Evolutionary conservation across 805 yeast species (phyloP).

Genomic region (Wickerhamomyces bovis): DNA sequence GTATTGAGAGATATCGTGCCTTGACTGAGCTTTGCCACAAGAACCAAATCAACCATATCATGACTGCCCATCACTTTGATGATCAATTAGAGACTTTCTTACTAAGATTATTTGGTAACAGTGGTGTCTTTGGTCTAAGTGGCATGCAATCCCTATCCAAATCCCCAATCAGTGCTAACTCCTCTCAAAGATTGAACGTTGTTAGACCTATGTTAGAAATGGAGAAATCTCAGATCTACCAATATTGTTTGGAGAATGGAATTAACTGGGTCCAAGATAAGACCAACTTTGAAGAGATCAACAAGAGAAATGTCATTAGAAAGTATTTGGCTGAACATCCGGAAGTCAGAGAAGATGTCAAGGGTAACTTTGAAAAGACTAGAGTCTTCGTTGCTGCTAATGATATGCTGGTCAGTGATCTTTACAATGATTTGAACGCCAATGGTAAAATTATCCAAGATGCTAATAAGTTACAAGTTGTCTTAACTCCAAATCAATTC

Average conservation of each 20-base stretch:
- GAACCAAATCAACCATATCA: slow-evolving; percentile 30
- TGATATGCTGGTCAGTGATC: slow-evolving; percentile 9
- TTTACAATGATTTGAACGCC: slow-evolving; percentile 1
- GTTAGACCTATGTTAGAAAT: slow-evolving; percentile 49
- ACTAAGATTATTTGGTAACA: slow-evolving; percentile 42
- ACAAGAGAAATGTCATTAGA: slow-evolving; percentile 54
- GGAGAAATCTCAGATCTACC: slow-evolving; percentile 38
- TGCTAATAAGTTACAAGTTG: slow-evolving; percentile 11
- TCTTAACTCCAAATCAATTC: slow-evolving; percentile 15
- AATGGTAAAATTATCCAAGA: background rate
- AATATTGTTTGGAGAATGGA: slow-evolving; percentile 35
- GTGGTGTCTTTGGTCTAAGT: slow-evolving; percentile 50
- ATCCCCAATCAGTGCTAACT: slow-evolving; percentile 11
- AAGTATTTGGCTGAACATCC: slow-evolving; percentile 18
- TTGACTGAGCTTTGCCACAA: slow-evolving; percentile 36
- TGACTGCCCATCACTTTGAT: slow-evolving; percentile 63
- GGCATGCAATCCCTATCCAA: slow-evolving; percentile 38
- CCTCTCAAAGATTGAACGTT: slow-evolving; percentile 21
- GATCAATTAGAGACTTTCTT: slow-evolving; percentile 71
- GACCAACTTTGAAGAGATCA: slow-evolving; percentile 48
- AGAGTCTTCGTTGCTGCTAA: slow-evolving; percentile 18
- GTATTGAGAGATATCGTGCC: slow-evolving; percentile 44
- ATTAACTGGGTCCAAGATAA: slow-evolving; percentile 67
- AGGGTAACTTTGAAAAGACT: slow-evolving; percentile 13
- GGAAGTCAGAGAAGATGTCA: slow-evolving; percentile 9